Conservation (phyloP, 1,139 yeast genomes). For the Tardiomyces blankii region DNA sequence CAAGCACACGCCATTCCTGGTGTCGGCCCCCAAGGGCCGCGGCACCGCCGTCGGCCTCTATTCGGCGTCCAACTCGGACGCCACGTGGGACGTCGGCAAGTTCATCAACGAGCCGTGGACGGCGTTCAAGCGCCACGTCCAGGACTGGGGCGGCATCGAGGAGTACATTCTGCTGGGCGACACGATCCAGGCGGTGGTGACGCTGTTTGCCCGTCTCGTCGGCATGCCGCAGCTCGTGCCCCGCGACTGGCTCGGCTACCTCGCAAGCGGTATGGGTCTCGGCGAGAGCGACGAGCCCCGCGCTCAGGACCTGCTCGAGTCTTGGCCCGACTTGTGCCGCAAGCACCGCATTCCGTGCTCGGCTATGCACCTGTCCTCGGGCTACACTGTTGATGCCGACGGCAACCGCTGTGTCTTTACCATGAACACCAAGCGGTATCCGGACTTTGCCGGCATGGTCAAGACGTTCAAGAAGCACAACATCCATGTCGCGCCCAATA, state of each 20-base stretch:
- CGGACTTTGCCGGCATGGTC: conserved; percentile 3
- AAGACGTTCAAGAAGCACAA: not conserved
- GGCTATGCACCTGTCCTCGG: conserved; percentile 5
- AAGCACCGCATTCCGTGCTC: conserved; percentile 5
- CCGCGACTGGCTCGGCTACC: conserved; percentile 4
- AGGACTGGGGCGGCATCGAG: conserved; percentile 5
- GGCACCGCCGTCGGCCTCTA: conserved; percentile 3
- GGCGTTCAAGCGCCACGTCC: conserved; percentile 1
- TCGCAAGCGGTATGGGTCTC: conserved; percentile 4
- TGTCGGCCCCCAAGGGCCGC: conserved; percentile 3
- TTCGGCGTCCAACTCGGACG: conserved; percentile 3
- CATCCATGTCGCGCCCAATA: conserved; percentile 1
- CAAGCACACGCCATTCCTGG: conserved; percentile 3
- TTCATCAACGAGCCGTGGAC: conserved; percentile 4
- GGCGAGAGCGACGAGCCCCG: conserved; percentile 1
- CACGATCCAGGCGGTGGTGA: conserved; percentile 1
- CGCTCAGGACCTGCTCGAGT: conserved; percentile 2
- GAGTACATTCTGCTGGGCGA: conserved; percentile 2
- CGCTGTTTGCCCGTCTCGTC: conserved; percentile 1
- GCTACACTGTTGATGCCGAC: conserved; percentile 1
- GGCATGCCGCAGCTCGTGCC: conserved; percentile 4
- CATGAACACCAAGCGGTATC: conserved; percentile 3
- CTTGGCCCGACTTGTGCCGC: conserved; percentile 1
- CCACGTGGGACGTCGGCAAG: conserved; percentile 3
- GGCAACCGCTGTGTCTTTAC: conserved; percentile 1